Evolutionary conservation across 495 filamentous ascomycete genomes (phyloP), one percentile per base, ranked within the genome.

Genomic region (Penicillium herquei): DNA sequence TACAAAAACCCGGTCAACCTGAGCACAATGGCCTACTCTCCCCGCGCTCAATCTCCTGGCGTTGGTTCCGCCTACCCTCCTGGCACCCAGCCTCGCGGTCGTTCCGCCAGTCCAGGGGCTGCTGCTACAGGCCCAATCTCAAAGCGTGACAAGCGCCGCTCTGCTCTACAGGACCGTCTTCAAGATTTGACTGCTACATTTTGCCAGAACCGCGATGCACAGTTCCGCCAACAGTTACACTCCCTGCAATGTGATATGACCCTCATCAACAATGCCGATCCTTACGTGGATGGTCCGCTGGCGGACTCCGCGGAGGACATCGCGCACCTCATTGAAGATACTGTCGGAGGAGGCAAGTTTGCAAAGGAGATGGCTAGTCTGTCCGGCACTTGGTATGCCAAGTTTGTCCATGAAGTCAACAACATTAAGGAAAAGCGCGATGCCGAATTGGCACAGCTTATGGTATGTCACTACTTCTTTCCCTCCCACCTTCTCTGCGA

Each of bases 101-200:
- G 71, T 3, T 76, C 75, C 12, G 56, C 62, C 8, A 78, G 74
- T 54, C 75, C 74, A 7, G 63, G 62, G 12, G 60, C 59, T 34
- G 59, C 54, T 50, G 63, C 63, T 14, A 61, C 64, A 41, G 64
- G 67, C 7, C 68, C 65, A 70, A 81, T 53, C 32, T 90, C 92
- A 4, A 98, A 98, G 78, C 83, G 90, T 62, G 92, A 98, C 76
- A 94, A 96, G 67, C 84, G 89, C 55, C 87, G 92, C 51, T 88
- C 87, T 54, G 79, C 83, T 48, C 80, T 98, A 49, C 79, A 83
- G 31, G 92, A 96, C 37, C 85, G 87, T 33, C 81, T 96, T 21
- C 76, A 79, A 16, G 80, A 86, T 43, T 82, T 97, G 59, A 84
- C 85, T 21, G 82, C 82, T 48, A 83, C 84, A 56, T 92, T 96